These are phyloP conservation scores for Saksenaea vasiformis DNA, from an alignment of 371 early-diverging fungal species.

Conservation along the genomic window DNA sequence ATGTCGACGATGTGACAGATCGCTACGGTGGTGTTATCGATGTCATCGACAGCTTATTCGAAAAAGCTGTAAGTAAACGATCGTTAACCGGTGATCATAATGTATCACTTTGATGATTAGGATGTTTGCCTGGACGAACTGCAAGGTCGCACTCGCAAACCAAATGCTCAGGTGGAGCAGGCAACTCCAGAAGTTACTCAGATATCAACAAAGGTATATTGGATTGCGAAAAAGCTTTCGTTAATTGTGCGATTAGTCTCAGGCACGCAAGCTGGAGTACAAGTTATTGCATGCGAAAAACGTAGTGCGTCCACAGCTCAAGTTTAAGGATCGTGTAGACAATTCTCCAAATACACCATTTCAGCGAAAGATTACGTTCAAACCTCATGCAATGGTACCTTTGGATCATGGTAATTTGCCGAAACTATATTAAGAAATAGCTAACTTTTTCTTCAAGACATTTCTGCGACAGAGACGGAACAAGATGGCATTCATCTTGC, in stretches of 20 bases:
- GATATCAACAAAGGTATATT: constrained; percentile 41
- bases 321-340: constrained; percentile 85
- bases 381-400: constrained; percentile 85
- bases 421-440: not conserved
- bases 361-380: constrained; percentile 74
- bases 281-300: constrained; percentile 74
- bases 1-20: constrained; percentile 72
- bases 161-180: constrained; percentile 40
- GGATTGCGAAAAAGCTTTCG: not conserved
- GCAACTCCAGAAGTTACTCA: constrained; percentile 59
- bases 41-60: constrained; percentile 80
- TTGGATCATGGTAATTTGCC: constrained; percentile 57
- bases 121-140: constrained; percentile 60
- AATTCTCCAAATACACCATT: constrained; percentile 79
- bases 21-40: constrained; percentile 70
- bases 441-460: not conserved
- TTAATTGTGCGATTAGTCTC: not conserved
- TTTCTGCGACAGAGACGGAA: not conserved
- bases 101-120: constrained; percentile 19
- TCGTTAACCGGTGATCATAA: not conserved
- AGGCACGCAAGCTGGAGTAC: constrained; percentile 45
- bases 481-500: constrained; percentile 16
- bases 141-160: constrained; percentile 41
- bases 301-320: constrained; percentile 84
- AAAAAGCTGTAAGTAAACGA: constrained; percentile 68